Percentiles rank a stretch among this genome's conserved stretches.
Evolutionary conservation across 1,284 basidiomycete species (phyloP).

Genomic region (Naganishia sp.): DNA sequence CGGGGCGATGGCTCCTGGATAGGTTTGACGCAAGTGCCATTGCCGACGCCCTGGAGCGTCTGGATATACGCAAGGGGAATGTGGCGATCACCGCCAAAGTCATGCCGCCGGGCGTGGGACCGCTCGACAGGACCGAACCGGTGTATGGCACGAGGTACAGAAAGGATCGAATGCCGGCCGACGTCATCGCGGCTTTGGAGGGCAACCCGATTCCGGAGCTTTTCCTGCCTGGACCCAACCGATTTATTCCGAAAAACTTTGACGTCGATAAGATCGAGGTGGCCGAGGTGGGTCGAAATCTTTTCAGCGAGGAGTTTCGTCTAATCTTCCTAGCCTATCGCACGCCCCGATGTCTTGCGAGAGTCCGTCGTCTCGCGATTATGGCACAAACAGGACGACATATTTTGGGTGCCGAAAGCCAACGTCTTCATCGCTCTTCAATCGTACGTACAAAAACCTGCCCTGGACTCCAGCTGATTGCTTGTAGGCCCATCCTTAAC

Average conservation of each 20-base stretch:
- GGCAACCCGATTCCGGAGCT: conserved; percentile 66
- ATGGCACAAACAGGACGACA: conserved; percentile 96
- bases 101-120: conserved; percentile 60
- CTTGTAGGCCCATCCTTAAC: conserved; percentile 46
- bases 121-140: conserved; percentile 75
- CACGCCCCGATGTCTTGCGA: conserved; percentile 68
- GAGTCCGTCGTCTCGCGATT: conserved; percentile 70
- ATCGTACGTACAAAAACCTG: conserved; percentile 37
- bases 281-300: conserved; percentile 49
- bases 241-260: conserved; percentile 85
- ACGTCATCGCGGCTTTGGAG: conserved; percentile 58
- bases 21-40: conserved; percentile 75
- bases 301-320: conserved; percentile 59
- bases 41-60: conserved; percentile 63
- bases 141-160: conserved; percentile 80
- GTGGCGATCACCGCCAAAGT: conserved; percentile 56
- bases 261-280: conserved; percentile 73
- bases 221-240: conserved; percentile 78
- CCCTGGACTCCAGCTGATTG: not conserved
- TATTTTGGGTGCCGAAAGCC: conserved; percentile 89
- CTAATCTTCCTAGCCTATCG: conserved; percentile 54
- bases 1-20: conserved; percentile 70
- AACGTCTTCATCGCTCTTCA: conserved; percentile 49
- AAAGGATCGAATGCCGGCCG: conserved; percentile 66
- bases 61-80: conserved; percentile 63